Base-by-base conservation (phyloP, 2,329 filamentous ascomycete species). In the Balansia obtecta region DNA sequence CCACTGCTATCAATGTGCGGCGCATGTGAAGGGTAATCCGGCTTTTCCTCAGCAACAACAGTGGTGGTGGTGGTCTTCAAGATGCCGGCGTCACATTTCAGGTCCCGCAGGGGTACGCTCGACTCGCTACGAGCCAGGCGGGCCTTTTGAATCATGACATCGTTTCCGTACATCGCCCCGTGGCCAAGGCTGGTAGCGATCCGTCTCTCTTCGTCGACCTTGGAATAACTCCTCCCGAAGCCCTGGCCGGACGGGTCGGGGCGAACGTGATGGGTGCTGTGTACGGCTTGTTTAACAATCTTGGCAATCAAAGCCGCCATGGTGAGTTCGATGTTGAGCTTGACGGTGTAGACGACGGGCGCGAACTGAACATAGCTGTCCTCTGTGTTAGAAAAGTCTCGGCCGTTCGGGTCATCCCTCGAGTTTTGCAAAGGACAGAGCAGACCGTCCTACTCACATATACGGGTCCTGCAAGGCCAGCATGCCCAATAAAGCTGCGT, bases 281-380 rank as follows among this genome's bases (percentile, higher is more conserved):
- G 47, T 10, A 42, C 46, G 2, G 45, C 22, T 10, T 41, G 48
- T n/a, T 34, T 37, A 46, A 53, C 63, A 2, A 71, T 60, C 48
- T 68, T 69, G 30, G 61, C 69, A 49, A 77, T 76, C 22, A 77
- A 67, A 22, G 70, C 68, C 30, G 74, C 72, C 72, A 77, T 76
- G 18, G 68, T 67, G 57, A 77, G 67, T 54, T 77, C 74, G 54
- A 77, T 76, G 54, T 76, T 70, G 15, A 77, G 67, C 53, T 77
- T 77, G 48, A 75, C 66, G 27, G 74, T 67, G 54, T 76, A 77
- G 2, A 71, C 72, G 3, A 76, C 63, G 0, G 73, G 73, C 33
- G 74, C 70, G 54, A 77, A 74, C 55, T 75, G 72, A 34, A 74
- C 69, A 53, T 61, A 64, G 52, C 63, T 60, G 22, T 5, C 10